Percentiles rank a stretch among this genome's conserved stretches.
These are phyloP conservation scores for Citrus unshiu DNA, from an alignment of 345 rosid genomes.

Conservation along the genomic window DNA sequence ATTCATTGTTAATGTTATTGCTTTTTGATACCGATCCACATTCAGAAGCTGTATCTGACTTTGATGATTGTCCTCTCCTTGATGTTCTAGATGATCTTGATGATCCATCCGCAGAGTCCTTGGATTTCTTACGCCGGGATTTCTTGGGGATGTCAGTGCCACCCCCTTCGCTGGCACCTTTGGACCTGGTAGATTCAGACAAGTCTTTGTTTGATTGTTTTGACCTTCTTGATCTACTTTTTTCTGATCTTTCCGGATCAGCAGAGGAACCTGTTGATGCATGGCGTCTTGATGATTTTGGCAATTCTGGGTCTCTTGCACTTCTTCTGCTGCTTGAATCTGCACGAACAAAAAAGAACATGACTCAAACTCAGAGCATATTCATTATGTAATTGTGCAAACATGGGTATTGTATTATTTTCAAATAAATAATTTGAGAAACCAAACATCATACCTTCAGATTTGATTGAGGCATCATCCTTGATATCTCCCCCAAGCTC, in stretches of 20 bases:
- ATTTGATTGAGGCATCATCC: constrained; percentile 31
- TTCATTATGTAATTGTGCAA: no score
- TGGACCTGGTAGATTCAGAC: constrained; percentile 22
- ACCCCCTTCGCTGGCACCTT: constrained; percentile 19
- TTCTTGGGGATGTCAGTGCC: constrained; percentile 40
- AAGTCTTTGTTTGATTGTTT: constrained; percentile 20
- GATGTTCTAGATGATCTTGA: constrained; percentile 27
- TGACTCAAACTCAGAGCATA: no score
- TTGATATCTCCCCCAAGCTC: constrained; percentile 19
- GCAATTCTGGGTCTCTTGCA: constrained; percentile 24
- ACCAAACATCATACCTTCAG: constrained; percentile 40
- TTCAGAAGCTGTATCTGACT: constrained; percentile 33
- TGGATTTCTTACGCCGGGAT: constrained; percentile 47
- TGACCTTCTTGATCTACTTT: constrained; percentile 42
- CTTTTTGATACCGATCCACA: constrained; percentile 28
- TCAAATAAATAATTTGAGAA: neutral
- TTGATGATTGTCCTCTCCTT: constrained; percentile 17
- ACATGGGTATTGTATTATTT: neutral
- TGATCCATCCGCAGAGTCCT: constrained; percentile 34
- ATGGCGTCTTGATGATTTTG: constrained; percentile 42
- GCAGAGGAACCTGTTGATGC: constrained; percentile 15
- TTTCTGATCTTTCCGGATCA: constrained; percentile 47
- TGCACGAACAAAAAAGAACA: neutral
- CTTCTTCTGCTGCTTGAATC: constrained; percentile 23
- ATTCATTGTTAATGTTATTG: constrained; percentile 4